Evolutionary conservation across 768 basidiomycete genomes (phyloP), one percentile per base, ranked within the genome.

Genomic region (Amanita fuliginea): DNA sequence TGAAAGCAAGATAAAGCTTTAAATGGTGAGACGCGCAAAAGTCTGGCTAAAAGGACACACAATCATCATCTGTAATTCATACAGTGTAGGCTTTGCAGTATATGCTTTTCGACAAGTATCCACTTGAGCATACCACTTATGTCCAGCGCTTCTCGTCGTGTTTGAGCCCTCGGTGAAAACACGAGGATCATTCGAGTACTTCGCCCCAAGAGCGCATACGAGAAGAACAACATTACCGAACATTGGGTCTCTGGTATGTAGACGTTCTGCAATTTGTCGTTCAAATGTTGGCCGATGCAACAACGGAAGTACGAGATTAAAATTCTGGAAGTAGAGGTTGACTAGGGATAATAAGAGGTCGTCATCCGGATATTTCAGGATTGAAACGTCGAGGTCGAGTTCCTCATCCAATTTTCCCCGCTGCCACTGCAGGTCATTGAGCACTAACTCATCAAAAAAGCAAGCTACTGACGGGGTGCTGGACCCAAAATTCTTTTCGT

Each of bases 201-300:
- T 73, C 0, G 83, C 64, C 0, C 78, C 88, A 47, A 78, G 65
- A 0, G 89, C 86, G 61, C 83, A 86, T 0, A 86, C 72, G 39
- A 82, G 64, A 10, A 86, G 63, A 6, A 83, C 66, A 2, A 73
- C 67, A 1, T 65, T 63, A 0, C 71, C 72, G 57, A 86, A 86
- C 49, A 59, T 57, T 6, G 67, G 19, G 49, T 86, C 73, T 1
- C 58, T 64, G 9, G 67, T 59, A 59, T 88, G 80, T 3, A 78
- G 56, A 1, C 74, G 72, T 6, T 74, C 67, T 1, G 58, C 57
- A 35, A 84, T 60, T 19, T 71, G 67, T 28, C 63, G 62, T 37
- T 81, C 72, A 54, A 93, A 91, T 14, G 77, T 77, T 0, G 80
- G 80, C 0, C 80, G 75, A 57, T 92, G 89, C 2, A 95, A 65